Percentiles rank a stretch among this genome's conserved stretches.
These are phyloP conservation scores for Chlamydomonas reinhardtii DNA, from an alignment of 163 green algal genomes.

Conservation along the genomic window DNA sequence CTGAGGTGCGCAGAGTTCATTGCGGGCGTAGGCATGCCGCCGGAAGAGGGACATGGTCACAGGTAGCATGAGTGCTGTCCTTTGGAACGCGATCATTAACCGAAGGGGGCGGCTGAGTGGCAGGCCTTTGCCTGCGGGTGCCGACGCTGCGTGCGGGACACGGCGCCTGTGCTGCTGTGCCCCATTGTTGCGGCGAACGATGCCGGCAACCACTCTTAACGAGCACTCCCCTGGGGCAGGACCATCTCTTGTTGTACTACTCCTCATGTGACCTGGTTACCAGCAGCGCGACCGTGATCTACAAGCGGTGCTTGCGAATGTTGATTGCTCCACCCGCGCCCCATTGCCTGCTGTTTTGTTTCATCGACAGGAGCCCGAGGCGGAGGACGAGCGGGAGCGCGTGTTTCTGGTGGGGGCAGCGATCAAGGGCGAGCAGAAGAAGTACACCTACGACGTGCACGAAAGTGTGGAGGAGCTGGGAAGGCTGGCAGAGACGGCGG, in stretches of 20 bases:
- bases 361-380: not conserved
- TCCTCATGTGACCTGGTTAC: no score
- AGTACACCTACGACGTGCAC: slow-evolving; percentile 60
- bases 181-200: no score
- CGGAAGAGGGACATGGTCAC: no score
- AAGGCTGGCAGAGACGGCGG: slow-evolving; percentile 91
- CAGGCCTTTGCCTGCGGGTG: not conserved
- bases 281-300: no score
- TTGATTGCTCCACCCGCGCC: no score
- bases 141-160: not conserved
- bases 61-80: no score
- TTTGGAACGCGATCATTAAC: no score
- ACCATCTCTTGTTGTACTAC: no score
- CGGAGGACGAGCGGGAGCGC: slow-evolving; percentile 43
- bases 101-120: not conserved
- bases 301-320: no score
- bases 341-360: no score
- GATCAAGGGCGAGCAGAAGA: slow-evolving; percentile 39
- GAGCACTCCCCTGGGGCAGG: no score
- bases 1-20: not conserved
- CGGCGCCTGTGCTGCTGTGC: not conserved
- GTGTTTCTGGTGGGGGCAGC: slow-evolving; percentile 57
- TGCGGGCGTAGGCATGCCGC: not conserved
- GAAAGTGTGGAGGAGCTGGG: slow-evolving; percentile 92
- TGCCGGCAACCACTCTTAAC: no score